phyloP scores from a whole-genome alignment of 208 protist species.

The Kentomonas sorsogonicus region DNA sequence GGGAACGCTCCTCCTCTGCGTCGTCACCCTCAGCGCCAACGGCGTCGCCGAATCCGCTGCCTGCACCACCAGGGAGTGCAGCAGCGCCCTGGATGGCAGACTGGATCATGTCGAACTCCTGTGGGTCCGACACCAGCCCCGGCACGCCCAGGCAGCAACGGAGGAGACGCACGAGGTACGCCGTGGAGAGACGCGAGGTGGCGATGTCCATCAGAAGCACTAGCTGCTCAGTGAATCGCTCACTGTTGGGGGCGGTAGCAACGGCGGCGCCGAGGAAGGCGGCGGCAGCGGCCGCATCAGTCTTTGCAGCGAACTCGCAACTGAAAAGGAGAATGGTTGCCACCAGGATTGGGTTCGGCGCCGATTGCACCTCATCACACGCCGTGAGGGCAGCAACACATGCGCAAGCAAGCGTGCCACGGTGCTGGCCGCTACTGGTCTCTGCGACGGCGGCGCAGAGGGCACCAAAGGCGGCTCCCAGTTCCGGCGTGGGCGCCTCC shows the following conservation, averaged over 20 bases:
- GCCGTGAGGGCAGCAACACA: conserved; percentile 9
- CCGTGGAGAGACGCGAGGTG: conserved; percentile 9
- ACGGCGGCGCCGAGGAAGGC: too few species aligned
- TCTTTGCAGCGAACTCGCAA: too few species aligned
- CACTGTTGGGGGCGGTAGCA: too few species aligned
- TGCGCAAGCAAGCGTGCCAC: conserved; percentile 14
- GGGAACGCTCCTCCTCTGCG: conserved; percentile 18
- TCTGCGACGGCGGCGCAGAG: conserved; percentile 22
- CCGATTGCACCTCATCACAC: conserved; percentile 39
- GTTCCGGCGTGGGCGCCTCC: conserved; percentile 25
- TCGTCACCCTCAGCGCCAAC: conserved; percentile 12
- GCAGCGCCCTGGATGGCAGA: background rate
- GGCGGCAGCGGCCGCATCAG: too few species aligned
- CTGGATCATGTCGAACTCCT: background rate
- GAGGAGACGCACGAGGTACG: conserved; percentile 28
- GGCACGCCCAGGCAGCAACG: conserved; percentile 11
- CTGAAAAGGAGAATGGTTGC: background rate
- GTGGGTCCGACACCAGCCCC: conserved; percentile 7
- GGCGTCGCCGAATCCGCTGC: background rate
- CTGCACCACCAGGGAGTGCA: background rate
- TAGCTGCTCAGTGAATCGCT: too few species aligned
- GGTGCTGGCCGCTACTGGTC: conserved; percentile 19
- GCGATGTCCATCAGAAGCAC: background rate
- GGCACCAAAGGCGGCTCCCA: conserved; percentile 23
- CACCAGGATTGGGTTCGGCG: conserved; percentile 15